Percentiles rank a stretch among this genome's conserved stretches.
phyloP scores from a whole-genome alignment of 2,329 filamentous ascomycete species.

The Didymella arachidicola region DNA sequence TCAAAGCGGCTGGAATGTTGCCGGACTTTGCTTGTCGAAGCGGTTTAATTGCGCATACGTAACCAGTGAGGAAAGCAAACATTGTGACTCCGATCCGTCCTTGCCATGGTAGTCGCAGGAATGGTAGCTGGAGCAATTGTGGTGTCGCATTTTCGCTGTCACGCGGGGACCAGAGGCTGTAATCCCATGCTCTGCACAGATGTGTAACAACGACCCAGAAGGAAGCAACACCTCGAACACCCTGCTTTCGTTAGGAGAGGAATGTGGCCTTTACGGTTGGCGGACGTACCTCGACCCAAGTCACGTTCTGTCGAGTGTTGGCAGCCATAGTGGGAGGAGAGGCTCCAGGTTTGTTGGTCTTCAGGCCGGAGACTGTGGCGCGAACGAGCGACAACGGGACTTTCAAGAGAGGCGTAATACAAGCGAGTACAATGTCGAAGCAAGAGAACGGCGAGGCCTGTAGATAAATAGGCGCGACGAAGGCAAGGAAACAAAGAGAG shows the following conservation, averaged over 20 bases:
- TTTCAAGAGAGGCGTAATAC: conserved; percentile 41
- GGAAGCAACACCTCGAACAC: conserved; percentile 62
- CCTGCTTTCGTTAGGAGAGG: conserved; percentile 45
- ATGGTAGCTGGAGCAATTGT: conserved; percentile 59
- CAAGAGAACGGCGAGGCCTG: conserved; percentile 19
- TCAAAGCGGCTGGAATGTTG: conserved; percentile 55
- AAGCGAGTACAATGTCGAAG: conserved; percentile 23
- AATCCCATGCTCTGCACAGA: conserved; percentile 61
- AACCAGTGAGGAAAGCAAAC: conserved; percentile 64
- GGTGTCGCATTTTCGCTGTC: conserved; percentile 54
- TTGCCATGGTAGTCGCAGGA: conserved; percentile 64
- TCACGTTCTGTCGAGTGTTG: conserved; percentile 49
- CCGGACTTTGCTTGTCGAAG: conserved; percentile 59
- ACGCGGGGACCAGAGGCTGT: conserved; percentile 59
- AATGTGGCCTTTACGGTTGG: not conserved
- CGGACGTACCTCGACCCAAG: conserved; percentile 52
- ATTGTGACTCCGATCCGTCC: conserved; percentile 64
- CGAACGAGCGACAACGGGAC: conserved; percentile 36
- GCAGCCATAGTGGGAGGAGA: conserved; percentile 34
- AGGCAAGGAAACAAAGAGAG: conserved; percentile 22
- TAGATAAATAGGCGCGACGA: conserved; percentile 6
- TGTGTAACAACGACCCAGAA: conserved; percentile 63
- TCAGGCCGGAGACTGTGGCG: conserved; percentile 33
- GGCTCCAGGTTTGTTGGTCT: conserved; percentile 20
- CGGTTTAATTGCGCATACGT: conserved; percentile 64